phyloP scores from a whole-genome alignment of 257 asterid genomes.

The Linaria vulgaris region DNA sequence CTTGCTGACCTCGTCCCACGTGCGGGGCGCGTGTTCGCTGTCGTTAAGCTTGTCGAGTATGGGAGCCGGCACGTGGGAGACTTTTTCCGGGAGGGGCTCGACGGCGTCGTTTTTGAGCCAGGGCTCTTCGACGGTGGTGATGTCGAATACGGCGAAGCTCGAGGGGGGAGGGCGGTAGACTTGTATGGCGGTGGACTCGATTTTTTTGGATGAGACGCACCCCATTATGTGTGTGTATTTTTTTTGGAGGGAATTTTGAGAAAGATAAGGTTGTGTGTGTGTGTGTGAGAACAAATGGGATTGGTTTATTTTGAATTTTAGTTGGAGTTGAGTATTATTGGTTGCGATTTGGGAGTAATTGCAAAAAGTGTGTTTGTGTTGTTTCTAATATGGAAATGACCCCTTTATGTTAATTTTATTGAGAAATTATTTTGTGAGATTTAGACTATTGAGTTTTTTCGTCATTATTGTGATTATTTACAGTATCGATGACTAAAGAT shows the following conservation, averaged over 20 bases:
- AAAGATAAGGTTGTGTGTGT: slow-evolving; percentile 3
- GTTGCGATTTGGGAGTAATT: too few species aligned
- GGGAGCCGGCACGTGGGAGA: slow-evolving; percentile 45
- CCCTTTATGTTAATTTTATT: too few species aligned
- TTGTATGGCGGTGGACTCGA: slow-evolving; percentile 47
- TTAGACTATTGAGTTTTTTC: too few species aligned
- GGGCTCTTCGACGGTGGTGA: slow-evolving; percentile 78
- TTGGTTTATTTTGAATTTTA: too few species aligned
- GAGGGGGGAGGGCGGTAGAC: slow-evolving; percentile 86
- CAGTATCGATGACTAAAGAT: too few species aligned
- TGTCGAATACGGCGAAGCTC: slow-evolving; percentile 72
- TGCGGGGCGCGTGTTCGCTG: slow-evolving; percentile 71
- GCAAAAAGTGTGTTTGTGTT: too few species aligned
- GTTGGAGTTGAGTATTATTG: too few species aligned
- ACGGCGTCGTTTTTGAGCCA: slow-evolving; percentile 47
- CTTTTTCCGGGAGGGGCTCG: slow-evolving; percentile 34
- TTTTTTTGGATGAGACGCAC: slow-evolving; percentile 71
- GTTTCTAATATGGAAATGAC: too few species aligned
- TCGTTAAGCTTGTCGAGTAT: slow-evolving; percentile 70
- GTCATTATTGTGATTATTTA: too few species aligned
- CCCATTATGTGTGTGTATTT: slow-evolving; percentile 46
- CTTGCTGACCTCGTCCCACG: slow-evolving; percentile 95
- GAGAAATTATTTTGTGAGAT: too few species aligned
- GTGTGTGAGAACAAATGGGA: neutral
- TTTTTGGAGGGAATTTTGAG: slow-evolving; percentile 31